Evolutionary conservation across 305 asterid species (phyloP).

Genomic region (Lippia alba): DNA sequence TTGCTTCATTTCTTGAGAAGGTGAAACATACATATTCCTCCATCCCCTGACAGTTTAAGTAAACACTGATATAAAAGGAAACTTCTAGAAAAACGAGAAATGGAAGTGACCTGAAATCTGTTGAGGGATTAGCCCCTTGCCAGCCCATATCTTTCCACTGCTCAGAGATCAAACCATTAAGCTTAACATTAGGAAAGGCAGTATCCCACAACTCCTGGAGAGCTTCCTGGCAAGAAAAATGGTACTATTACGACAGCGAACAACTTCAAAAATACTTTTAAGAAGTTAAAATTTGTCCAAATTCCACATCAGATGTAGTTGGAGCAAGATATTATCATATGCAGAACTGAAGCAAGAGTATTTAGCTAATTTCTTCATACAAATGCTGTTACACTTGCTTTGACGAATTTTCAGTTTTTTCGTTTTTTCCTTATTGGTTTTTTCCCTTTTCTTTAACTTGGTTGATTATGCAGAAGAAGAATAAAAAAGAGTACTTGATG

Average conservation of each 20-base stretch:
- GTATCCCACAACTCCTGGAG: conserved; percentile 75
- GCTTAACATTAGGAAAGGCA: conserved; percentile 76
- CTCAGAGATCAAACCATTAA: conserved; percentile 78
- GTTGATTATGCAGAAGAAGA: conserved; percentile 15
- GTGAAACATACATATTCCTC: neutral
- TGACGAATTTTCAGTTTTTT: neutral
- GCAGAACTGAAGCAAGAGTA: neutral
- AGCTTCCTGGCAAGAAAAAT: conserved; percentile 65
- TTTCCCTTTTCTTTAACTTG: neutral
- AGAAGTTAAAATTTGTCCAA: conserved; percentile 1
- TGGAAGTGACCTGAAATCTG: conserved; percentile 95
- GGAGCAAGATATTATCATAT: neutral
- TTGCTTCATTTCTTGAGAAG: no score
- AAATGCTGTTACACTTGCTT: neutral
- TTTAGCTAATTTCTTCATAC: no score
- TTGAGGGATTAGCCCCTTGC: conserved; percentile 96
- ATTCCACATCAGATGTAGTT: conserved; percentile 16
- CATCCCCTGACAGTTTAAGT: neutral
- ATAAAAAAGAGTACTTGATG: conserved; percentile 65
- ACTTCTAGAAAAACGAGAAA: neutral
- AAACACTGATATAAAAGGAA: no score
- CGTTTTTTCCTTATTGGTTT: neutral
- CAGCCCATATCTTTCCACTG: conserved; percentile 99
- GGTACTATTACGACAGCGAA: conserved; percentile 30
- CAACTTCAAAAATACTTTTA: conserved; percentile 18